Base-by-base conservation (phyloP, 805 yeast species). In the Candida rishiriensis region DNA sequence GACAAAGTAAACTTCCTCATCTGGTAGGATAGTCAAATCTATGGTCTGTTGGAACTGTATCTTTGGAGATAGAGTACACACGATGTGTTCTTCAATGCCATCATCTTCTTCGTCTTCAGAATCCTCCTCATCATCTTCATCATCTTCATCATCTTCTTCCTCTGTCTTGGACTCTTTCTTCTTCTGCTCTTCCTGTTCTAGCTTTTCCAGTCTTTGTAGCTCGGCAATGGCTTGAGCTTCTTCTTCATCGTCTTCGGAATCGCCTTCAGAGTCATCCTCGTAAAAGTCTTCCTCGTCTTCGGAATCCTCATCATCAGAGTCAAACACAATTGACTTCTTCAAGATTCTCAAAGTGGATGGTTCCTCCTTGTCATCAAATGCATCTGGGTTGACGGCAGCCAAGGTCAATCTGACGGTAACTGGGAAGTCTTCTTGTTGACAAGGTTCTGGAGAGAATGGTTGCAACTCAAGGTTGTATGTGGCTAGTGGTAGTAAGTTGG, bases 371-470 rank as follows among this genome's bases (percentile, higher is more conserved):
- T 83, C 89, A 58, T 88, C 96, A 56, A 78, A 81, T 29, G 95
- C 76, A 60, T 82, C 86, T 51, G 97, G 96, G 70, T 91, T 97
- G 59, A 93, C 75, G 48, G 99, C 95, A 51, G 97, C 99, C 78
- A 91, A 77, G 42, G 98, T 90, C 59, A 91, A 66, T 69, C 95
- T 86, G 55, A 91, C 81, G 50, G 97, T 84, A 54, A 87, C 85
- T 41, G 97, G 97, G 65, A 81, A 82, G 48, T 85, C 95, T 48
- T 81, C 84, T 52, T 84, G 87, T 61, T 87, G 80, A 48, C 97
- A 96, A 41, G 89, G 89, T 36, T 82, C 81, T 55, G 97, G 96
- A 56, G 79, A 73, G 63, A 85, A 93, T 56, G 99, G 99, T 66
- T 77, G 74, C 52, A 91, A 76, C 56, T 86, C 88, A 68, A 88